Evolutionary conservation across 164 flowering plant species (phyloP).

Genomic region (Liquidambar formosana): DNA sequence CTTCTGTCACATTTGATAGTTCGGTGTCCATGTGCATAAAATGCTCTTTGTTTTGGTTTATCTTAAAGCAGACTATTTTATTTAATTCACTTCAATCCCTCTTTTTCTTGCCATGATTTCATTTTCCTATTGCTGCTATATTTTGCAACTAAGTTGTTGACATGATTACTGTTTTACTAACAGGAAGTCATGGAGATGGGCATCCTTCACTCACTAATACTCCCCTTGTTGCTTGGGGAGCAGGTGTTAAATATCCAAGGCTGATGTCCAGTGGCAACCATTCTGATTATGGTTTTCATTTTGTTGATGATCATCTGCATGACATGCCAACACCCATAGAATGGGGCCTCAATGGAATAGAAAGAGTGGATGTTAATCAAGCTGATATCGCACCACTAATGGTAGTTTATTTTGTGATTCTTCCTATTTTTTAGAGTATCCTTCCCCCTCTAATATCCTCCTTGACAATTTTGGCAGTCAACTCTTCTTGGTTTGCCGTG

Average conservation of each 20-base stretch:
- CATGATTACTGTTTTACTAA: slow-evolving; percentile 23
- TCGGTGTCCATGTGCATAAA: not conserved
- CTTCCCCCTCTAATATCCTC: slow-evolving; percentile 12
- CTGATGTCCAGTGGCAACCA: slow-evolving; percentile 37
- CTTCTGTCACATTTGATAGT: not conserved
- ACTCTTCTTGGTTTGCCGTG: slow-evolving; percentile 90
- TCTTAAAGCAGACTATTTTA: not conserved
- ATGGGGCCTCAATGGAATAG: slow-evolving; percentile 80
- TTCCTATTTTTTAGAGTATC: slow-evolving; percentile 9
- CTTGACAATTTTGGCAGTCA: slow-evolving; percentile 59
- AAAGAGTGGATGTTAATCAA: slow-evolving; percentile 95
- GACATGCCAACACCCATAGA: slow-evolving; percentile 80
- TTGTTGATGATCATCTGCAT: slow-evolving; percentile 90
- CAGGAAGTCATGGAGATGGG: slow-evolving; percentile 99
- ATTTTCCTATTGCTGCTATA: not conserved
- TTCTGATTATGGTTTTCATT: slow-evolving; percentile 51
- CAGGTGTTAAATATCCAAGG: slow-evolving; percentile 73
- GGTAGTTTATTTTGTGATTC: slow-evolving; percentile 42
- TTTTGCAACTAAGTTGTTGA: slow-evolving; percentile 21
- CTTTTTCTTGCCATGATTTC: not conserved
- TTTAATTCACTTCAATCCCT: not conserved
- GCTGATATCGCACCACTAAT: slow-evolving; percentile 97
- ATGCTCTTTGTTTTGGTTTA: not conserved
- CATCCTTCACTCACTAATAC: slow-evolving; percentile 95
- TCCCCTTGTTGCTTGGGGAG: slow-evolving; percentile 99